These are phyloP conservation scores for Fusarium pininemorale DNA, from an alignment of 2,329 filamentous ascomycete genomes.

Conservation along the genomic window DNA sequence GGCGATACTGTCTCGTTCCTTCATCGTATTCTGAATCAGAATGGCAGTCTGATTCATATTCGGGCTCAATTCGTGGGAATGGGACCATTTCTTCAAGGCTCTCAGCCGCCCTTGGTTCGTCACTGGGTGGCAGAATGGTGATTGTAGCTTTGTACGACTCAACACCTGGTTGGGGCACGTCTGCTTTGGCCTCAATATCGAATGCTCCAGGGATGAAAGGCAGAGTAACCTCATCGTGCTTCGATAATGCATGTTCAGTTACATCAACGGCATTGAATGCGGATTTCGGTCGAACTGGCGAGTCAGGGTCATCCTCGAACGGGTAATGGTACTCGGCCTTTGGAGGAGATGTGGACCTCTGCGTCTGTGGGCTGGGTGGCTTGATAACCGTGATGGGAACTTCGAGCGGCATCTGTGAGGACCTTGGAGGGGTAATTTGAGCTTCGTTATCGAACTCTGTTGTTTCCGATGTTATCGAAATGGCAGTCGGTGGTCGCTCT, in stretches of 20 bases:
- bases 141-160: conserved; percentile 55
- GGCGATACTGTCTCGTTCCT: conserved; percentile 35
- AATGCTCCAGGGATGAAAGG: conserved; percentile 45
- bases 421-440: conserved; percentile 65
- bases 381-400: conserved; percentile 42
- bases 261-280: conserved; percentile 27
- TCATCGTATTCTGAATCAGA: conserved; percentile 47
- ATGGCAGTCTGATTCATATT: conserved; percentile 52
- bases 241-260: conserved; percentile 26
- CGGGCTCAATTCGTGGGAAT: conserved; percentile 49
- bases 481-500: conserved; percentile 64
- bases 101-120: conserved; percentile 22
- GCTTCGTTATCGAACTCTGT: conserved; percentile 80
- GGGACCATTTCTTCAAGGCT: conserved; percentile 38
- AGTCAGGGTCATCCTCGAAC: conserved; percentile 57
- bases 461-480: conserved; percentile 67
- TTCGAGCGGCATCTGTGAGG: conserved; percentile 42
- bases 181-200: conserved; percentile 51
- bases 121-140: conserved; percentile 57
- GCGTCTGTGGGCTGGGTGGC: conserved; percentile 43
- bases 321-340: conserved; percentile 60
- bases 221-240: conserved; percentile 2
- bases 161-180: conserved; percentile 17
- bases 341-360: conserved; percentile 33
- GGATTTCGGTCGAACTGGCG: conserved; percentile 21